Evolutionary conservation across 2,329 filamentous ascomycete species (phyloP), one percentile per base, ranked within the genome.

Genomic region (Colletotrichum cereale): DNA sequence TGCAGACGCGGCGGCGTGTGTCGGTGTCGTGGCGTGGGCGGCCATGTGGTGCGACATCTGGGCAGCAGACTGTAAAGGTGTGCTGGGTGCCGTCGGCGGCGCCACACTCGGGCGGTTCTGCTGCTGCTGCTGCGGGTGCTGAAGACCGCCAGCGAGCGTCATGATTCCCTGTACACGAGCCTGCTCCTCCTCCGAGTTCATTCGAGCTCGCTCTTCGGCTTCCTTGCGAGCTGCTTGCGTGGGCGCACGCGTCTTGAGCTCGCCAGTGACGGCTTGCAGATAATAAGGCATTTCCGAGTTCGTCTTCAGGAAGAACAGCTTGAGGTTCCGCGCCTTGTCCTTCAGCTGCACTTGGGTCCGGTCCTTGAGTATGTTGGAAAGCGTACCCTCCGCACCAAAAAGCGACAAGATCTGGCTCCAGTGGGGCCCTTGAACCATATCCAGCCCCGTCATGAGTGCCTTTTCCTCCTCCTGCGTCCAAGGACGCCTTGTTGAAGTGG

Each of bases 381-480:
- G 89, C 0, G 91, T 92, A 6, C 95, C 95, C 52, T 92, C 92
- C 0, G 90, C 88, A 0, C 95, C 95, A 78, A 96, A 97, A 52
- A 97, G 87, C 2, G 91, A 91, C 16, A 97, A 85, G 57, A 97
- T 97, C 78, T 97, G 94, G 75, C 93, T 96, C 95, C 95, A 97
- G 77, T 97, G 94, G 24, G 95, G 95, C 0, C 95, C 95, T 78
- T 95, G 95, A 57, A 97, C 95, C 79, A 92, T 90, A 77, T 97
- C 95, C 5, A 97, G 88, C 1, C 95, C 95, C 60, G 92, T 90
- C 92, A 97, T 96, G 24, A 97, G 86, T 0, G 95, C 94, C 80
- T 95, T 94, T 79, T 97, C 95, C 81, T 97, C 95, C 74, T 96
- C 93, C 5, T 92, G 91, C 0, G 92, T 94, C 95, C 95, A 97